A percentile compares a stretch with the other conserved stretches of the same genome.
Conservation (phyloP, 2,329 filamentous ascomycete genomes). For the Achaetomium macrosporum region DNA sequence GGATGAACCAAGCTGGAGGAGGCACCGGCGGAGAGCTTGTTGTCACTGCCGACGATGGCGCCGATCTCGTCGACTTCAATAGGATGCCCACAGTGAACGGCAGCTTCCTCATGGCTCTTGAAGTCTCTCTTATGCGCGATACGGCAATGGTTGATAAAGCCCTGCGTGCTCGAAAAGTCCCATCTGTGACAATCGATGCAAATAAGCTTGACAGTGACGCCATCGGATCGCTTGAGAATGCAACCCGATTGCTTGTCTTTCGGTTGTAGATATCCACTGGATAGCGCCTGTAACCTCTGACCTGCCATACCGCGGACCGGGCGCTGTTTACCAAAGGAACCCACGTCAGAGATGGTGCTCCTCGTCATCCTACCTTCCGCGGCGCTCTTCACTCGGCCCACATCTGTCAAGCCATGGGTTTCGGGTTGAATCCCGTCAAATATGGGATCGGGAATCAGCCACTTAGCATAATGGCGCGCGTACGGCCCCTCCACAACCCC, state of each 20-base stretch:
- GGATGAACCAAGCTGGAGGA: slow-evolving; percentile 54
- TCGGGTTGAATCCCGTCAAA: slow-evolving; percentile 67
- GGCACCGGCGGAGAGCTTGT: slow-evolving; percentile 17
- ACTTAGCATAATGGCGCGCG: slow-evolving; percentile 88
- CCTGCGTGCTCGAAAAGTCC: slow-evolving; percentile 93
- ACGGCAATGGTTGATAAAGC: slow-evolving; percentile 98
- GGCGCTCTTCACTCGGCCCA: slow-evolving; percentile 40
- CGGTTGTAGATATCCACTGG: slow-evolving; percentile 63
- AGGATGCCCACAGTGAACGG: slow-evolving; percentile 76
- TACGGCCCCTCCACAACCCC: slow-evolving; percentile 91
- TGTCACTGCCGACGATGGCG: slow-evolving; percentile 41
- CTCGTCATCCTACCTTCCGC: slow-evolving; percentile 73
- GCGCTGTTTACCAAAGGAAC: slow-evolving; percentile 43
- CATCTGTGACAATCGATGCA: slow-evolving; percentile 83
- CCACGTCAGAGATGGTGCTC: slow-evolving; percentile 59
- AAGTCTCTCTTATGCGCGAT: slow-evolving; percentile 92
- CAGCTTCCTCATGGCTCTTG: slow-evolving; percentile 93
- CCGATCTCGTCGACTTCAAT: slow-evolving; percentile 63
- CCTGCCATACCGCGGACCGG: slow-evolving; percentile 45
- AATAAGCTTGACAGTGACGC: slow-evolving; percentile 80
- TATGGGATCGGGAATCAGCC: slow-evolving; percentile 81
- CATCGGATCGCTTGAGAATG: slow-evolving; percentile 79
- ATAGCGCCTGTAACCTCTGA: slow-evolving; percentile 62
- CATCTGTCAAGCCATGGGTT: slow-evolving; percentile 38
- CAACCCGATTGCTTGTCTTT: slow-evolving; percentile 81